phyloP scores from a whole-genome alignment of 306 rosid species.

The Medicago arabica region DNA sequence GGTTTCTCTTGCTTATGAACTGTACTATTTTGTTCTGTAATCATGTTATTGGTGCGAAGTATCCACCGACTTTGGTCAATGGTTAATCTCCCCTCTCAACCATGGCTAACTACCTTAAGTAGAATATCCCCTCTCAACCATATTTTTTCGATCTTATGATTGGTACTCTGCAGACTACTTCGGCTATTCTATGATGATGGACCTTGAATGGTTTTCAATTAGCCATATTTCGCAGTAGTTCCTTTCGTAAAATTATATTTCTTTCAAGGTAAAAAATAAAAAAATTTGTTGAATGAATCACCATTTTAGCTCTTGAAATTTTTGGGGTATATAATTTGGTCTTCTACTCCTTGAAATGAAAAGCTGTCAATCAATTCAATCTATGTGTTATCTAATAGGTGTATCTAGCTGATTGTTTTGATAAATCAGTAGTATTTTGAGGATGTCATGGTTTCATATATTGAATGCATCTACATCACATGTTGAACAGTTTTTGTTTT shows the following conservation, averaged over 20 bases:
- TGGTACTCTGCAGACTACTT: not conserved
- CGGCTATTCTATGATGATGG: too few species aligned
- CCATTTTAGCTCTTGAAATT: not conserved
- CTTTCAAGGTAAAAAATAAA: not conserved
- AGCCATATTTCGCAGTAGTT: not conserved
- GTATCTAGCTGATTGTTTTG: too few species aligned
- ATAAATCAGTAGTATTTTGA: too few species aligned
- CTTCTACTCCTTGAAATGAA: not conserved
- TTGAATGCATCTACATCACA: not conserved
- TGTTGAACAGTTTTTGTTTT: not conserved
- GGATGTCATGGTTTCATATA: too few species aligned
- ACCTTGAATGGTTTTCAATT: not conserved
- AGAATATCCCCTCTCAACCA: too few species aligned
- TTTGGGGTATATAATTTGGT: not conserved
- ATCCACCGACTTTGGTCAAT: too few species aligned
- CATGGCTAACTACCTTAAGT: not conserved
- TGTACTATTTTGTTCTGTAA: slow-evolving; percentile 21
- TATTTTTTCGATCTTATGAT: not conserved
- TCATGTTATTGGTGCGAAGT: too few species aligned
- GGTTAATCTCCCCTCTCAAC: too few species aligned
- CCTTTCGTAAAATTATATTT: not conserved
- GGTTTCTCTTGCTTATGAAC: too few species aligned
- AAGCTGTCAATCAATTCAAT: not conserved
- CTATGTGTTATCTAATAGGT: not conserved
- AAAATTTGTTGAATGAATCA: not conserved